Conservation (phyloP, 352 stramenopile genomes). For the Globisporangium acanthophoron region DNA sequence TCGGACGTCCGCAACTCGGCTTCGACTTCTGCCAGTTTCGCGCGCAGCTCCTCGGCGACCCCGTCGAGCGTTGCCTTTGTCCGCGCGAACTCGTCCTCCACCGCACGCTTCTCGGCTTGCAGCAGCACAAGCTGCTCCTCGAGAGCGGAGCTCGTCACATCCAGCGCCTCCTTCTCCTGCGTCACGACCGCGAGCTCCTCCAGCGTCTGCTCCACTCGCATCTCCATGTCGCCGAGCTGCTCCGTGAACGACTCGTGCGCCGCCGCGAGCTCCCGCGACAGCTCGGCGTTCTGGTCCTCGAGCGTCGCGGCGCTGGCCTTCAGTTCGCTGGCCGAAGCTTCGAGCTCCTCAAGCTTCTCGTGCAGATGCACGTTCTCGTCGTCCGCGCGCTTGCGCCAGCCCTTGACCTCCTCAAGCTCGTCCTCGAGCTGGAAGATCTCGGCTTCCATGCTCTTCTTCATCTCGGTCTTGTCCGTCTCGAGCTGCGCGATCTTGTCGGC, state of each 20-base stretch:
- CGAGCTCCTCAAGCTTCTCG: constrained; percentile 30
- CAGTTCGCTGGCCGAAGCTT: constrained; percentile 25
- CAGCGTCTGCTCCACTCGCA: constrained; percentile 28
- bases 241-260: constrained; percentile 20
- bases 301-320: constrained; percentile 15
- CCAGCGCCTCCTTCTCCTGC: constrained; percentile 21
- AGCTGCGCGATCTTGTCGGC: constrained; percentile 58
- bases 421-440: constrained; percentile 25
- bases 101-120: constrained; percentile 12
- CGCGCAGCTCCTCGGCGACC: neutral
- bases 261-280: constrained; percentile 20
- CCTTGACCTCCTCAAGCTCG: constrained; percentile 40
- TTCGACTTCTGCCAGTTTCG: neutral
- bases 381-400: constrained; percentile 39
- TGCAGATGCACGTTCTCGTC: constrained; percentile 36
- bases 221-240: constrained; percentile 21
- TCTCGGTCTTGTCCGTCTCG: constrained; percentile 32
- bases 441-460: constrained; percentile 15
- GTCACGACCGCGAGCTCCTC: constrained; percentile 29
- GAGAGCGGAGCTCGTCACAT: constrained; percentile 1
- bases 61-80: constrained; percentile 1
- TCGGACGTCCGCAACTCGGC: neutral
- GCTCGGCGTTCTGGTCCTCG: constrained; percentile 30
- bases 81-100: constrained; percentile 1
- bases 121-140: constrained; percentile 15